Conservation (phyloP, 805 yeast genomes). For the Saturnispora halmiae region DNA sequence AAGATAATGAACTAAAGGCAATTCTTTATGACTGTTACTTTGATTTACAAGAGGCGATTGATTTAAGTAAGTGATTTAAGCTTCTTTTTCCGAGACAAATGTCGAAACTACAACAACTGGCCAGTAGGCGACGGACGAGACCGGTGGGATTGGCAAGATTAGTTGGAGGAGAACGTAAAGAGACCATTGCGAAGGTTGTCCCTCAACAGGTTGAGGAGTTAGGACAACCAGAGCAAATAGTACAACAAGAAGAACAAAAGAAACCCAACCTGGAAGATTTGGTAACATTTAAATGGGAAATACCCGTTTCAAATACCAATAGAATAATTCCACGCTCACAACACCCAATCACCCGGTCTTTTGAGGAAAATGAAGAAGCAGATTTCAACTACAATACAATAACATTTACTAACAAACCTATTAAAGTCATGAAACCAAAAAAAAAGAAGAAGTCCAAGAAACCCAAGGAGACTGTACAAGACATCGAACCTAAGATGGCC, state of each 20-base stretch:
- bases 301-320: neutral
- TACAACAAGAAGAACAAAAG: neutral
- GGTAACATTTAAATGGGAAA: neutral
- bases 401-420: conserved; percentile 32
- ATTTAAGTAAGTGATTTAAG: conserved; percentile 12
- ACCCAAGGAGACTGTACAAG: neutral
- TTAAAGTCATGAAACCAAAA: conserved; percentile 9
- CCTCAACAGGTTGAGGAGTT: neutral
- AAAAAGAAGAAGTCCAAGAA: conserved; percentile 9
- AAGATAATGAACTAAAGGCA: conserved; percentile 11
- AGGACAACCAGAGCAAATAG: too few species aligned
- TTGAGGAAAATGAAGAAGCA: too few species aligned
- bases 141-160: conserved; percentile 4
- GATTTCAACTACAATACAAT: neutral
- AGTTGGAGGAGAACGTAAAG: neutral
- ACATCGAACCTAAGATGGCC: conserved; percentile 7
- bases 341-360: neutral
- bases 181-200: neutral
- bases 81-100: conserved; percentile 7
- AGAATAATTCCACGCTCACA: neutral
- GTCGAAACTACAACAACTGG: conserved; percentile 17
- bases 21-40: conserved; percentile 13
- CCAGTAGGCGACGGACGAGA: conserved; percentile 9
- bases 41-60: conserved; percentile 11
- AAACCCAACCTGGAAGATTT: neutral